phyloP scores from a whole-genome alignment of 305 asterid genomes.

The Fraxinus angustifolia region DNA sequence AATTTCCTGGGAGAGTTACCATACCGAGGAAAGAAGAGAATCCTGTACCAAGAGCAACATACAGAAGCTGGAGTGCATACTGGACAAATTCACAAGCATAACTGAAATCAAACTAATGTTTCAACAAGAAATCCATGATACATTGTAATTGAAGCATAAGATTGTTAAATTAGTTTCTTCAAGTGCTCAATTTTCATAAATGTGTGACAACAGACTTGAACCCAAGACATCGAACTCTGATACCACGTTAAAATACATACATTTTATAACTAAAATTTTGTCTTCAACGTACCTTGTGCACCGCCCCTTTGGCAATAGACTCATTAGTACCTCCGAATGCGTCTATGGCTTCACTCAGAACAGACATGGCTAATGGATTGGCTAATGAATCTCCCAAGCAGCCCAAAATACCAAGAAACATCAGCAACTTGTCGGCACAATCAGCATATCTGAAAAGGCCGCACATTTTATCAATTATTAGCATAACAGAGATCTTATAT shows the following conservation, averaged over 20 bases:
- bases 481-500: neutral
- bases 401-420: conserved; percentile 41
- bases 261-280: neutral
- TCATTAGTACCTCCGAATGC: conserved; percentile 42
- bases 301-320: conserved; percentile 35
- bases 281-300: conserved; percentile 40
- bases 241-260: neutral
- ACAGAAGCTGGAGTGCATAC: conserved; percentile 64
- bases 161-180: neutral
- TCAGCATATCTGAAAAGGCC: conserved; percentile 48
- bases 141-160: too few relatives aligned
- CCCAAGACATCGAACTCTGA: neutral
- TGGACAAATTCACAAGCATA: conserved; percentile 25
- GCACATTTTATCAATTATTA: conserved; percentile 21
- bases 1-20: conserved; percentile 1
- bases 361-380: conserved; percentile 39
- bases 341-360: conserved; percentile 41
- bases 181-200: neutral
- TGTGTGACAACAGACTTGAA: neutral
- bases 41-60: conserved; percentile 64
- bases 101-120: neutral
- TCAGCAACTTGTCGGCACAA: conserved; percentile 36
- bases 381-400: conserved; percentile 52
- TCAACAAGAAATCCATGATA: neutral
- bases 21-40: conserved; percentile 63